Conservation (phyloP, 202 grass and related monocot species). For the Setaria viridis region DNA sequence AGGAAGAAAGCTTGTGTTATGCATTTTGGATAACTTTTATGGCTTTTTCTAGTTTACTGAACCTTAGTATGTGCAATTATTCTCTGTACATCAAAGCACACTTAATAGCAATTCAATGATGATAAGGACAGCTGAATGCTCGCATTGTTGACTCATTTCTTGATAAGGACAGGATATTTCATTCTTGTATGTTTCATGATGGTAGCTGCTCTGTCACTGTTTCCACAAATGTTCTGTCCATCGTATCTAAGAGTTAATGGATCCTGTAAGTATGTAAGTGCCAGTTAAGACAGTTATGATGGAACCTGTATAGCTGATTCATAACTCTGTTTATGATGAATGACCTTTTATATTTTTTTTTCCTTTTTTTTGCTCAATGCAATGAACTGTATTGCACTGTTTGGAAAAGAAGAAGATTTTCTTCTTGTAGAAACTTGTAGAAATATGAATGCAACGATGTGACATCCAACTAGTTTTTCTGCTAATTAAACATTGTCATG, state of each 20-base stretch:
- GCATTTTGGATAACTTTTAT: background rate
- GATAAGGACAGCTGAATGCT: constrained; percentile 24
- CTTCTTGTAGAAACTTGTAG: constrained; percentile 28
- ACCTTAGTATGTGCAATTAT: constrained; percentile 18
- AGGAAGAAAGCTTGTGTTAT: background rate
- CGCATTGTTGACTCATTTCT: constrained; percentile 34
- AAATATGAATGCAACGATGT: constrained; percentile 39
- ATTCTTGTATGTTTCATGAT: constrained; percentile 41
- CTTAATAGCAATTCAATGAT: constrained; percentile 4
- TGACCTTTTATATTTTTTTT: background rate
- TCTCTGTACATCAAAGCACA: background rate
- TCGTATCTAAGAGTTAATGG: constrained; percentile 16
- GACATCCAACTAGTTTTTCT: constrained; percentile 57
- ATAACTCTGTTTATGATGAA: constrained; percentile 25
- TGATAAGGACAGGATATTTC: constrained; percentile 16
- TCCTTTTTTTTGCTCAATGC: constrained; percentile 15
- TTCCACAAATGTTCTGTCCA: constrained; percentile 16
- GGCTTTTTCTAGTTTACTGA: constrained; percentile 25
- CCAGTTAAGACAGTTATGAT: constrained; percentile 5
- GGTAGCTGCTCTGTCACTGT: constrained; percentile 43
- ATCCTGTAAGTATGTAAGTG: background rate
- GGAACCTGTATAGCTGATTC: background rate
- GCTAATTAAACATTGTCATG: constrained; percentile 44
- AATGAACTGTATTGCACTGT: constrained; percentile 18
- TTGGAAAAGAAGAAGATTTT: constrained; percentile 20